Evolutionary conservation across 1,284 basidiomycete genomes (phyloP), one percentile per base, ranked within the genome.

Genomic region (Pseudozyma tsukubaensis): DNA sequence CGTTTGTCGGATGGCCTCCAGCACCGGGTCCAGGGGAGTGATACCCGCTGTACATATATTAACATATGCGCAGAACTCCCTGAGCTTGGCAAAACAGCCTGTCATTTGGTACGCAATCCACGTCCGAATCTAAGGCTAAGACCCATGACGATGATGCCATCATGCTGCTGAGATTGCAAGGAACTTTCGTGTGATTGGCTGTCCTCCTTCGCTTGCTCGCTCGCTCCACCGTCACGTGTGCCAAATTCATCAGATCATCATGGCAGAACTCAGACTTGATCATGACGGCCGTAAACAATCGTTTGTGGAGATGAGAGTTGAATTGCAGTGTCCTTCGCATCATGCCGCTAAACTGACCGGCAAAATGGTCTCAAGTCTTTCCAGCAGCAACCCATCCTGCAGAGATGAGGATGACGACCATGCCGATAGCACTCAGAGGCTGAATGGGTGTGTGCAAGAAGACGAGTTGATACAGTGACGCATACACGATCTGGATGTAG

Each of bases 401-500:
- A 4, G 77, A 57, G 14, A 61, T 19, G 18, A 79, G 59, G 50
- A 79, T 77, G 59, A 79, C 44, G 45, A 51, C 58, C 52, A 72
- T 69, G 1, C 77, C 77, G 6, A 73, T 19, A 10, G 55, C 71
- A 44, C 72, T 75, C 18, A 79, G 58, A 7, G 69, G 72, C 36
- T 69, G 64, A 10, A 77, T 61, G 1, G 72, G 72, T 9, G 56
- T 53, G 24, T 77, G 70, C 19, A 79, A 57, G 50, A 79, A 66
- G 4, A 72, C 50, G 12, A 77, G 52, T 58, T 79, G 77, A 18
- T 69, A 79, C 19, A 77, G 2, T 0, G 72, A 62, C 2, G 71
- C 59, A n/a, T 67, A 77, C 24, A 77, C 62, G 34, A 73, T 71
- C 50, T 79, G 77, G 4, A 72, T 43, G 37, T 77, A 79, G 1